Conservation (phyloP, 345 rosid species). For the Populus davidiana region DNA sequence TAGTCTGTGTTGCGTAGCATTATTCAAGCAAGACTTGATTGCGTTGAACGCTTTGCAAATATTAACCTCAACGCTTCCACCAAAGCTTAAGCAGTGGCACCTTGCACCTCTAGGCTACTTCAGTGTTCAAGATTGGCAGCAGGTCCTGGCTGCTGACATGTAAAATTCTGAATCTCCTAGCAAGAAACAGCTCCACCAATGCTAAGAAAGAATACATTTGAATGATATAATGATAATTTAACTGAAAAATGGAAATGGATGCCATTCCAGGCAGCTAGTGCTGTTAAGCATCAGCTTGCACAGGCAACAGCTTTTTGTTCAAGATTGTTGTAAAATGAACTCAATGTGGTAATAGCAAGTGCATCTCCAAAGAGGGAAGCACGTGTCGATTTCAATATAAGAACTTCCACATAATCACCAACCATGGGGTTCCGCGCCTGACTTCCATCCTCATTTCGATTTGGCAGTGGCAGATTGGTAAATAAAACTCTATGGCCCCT, state of each 20-base stretch:
- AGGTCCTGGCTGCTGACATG: background rate
- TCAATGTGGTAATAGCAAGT: slow-evolving; percentile 64
- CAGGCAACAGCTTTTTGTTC: slow-evolving; percentile 47
- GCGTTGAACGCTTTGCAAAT: background rate
- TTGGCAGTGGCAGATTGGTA: slow-evolving; percentile 38
- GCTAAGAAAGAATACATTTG: slow-evolving; percentile 4
- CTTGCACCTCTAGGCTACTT: background rate
- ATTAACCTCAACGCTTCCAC: no score
- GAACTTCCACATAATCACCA: slow-evolving; percentile 82
- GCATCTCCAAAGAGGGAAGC: slow-evolving; percentile 81
- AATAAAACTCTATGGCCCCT: slow-evolving; percentile 79
- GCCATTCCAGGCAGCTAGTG: background rate
- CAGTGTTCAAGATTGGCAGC: background rate
- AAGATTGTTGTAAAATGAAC: slow-evolving; percentile 42
- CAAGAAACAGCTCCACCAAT: slow-evolving; percentile 4
- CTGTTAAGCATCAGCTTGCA: slow-evolving; percentile 37
- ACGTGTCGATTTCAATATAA: slow-evolving; percentile 55
- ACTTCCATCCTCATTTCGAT: slow-evolving; percentile 27
- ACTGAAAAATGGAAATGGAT: background rate
- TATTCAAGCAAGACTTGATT: background rate
- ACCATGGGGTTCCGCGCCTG: slow-evolving; percentile 46
- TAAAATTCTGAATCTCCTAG: background rate
- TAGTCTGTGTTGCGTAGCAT: no score
- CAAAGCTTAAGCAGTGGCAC: background rate
- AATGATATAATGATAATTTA: background rate